Base-by-base conservation (phyloP, 2,329 filamentous ascomycete species). In the Ceratocystis cubensis region DNA sequence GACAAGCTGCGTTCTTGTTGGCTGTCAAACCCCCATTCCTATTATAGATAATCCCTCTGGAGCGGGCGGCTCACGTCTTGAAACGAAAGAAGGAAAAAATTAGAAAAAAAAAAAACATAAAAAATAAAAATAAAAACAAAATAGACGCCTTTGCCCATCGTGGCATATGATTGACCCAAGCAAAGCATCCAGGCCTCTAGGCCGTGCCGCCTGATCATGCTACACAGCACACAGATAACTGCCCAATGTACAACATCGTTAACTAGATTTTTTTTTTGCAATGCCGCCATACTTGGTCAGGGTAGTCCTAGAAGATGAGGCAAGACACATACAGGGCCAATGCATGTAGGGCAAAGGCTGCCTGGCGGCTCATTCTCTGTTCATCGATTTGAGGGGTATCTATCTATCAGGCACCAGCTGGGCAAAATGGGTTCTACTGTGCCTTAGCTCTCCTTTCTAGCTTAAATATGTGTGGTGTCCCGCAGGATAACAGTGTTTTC, bases 241-340 rank as follows among this genome's bases (percentile, higher is more conserved):
- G 56, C 28, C 56, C 17, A 59, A 59, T 59, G 25, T 33, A n/a
- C 46, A 20, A 20, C 46, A 20, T n/a, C 22, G n/a, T 25, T n/a
- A 10, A 25, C 22, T 50, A n/a, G 8, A 13, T 22, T 56, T 56
- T 20, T 59, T 53, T 25, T 8, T 25, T 28, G 20, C 48, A 20
- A 59, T 59, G 56, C 56, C 56, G 15, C 7, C 25, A 59, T 59
- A 30, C 46, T 20, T 37, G 28, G 28, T 30, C 20, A 10, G 28
- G 56, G 56, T 17, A 30, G 8, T 30, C 56, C 56, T 25, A 8
- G 28, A 20, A 59, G 33, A 30, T 20, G 56, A 59, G 25, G 56
- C 56, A 59, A 30, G 17, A 33, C 56, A 59, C 56, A 59, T 59
- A 30, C 56, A 59, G 56, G 56, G 22, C 56, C 56, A 30, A 59